Evolutionary conservation across 192 early-diverging fungal genomes (phyloP), one percentile per base, ranked within the genome.

Genomic region (Chytriomyces hyalinus): DNA sequence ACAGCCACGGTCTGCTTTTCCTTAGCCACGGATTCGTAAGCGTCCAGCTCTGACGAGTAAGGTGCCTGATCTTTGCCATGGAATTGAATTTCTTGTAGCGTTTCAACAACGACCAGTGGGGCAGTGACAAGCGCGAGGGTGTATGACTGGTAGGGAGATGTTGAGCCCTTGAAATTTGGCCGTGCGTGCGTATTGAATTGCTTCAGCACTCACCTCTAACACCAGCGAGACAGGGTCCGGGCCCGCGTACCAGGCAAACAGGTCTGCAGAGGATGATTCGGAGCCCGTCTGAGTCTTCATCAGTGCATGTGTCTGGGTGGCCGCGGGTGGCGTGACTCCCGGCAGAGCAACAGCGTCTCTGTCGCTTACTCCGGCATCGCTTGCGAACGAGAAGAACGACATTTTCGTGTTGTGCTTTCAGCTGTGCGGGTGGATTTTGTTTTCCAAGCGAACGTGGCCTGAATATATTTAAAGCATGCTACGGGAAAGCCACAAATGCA

Each of bases 91-190:
- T 84, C 80, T 24, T 81, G 51, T 15, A 88, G 74, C 6, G 87
- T 88, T 75, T 84, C 84, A 6, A 84, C 80, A 20, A 89, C 85
- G 20, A 75, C 70, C 28, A 89, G 79, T 3, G 87, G 87, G 17
- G 78, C 79, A 7, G 76, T 72, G n/a, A 86, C 70, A 17, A 89
- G 80, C 11, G 85, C 63, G 67, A 81, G 44, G 11, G 80, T 60
- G 63, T 86, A 84, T n/a, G 81, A 20, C 13, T 13, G 53, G 53
- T 57, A 57, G 0, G 13, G 3, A 57, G 13, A 2, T 5, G 13
- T 1, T 57, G 13, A 57, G 13, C 53, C 0, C 53, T 20, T 57
- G 13, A 57, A 20, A 11, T 17, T 17, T 11, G 53, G 3, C 0
- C 36, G 36, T 36, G 36, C 36, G 36, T 36, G 36, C 36, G 36